phyloP scores from a whole-genome alignment of 1,284 basidiomycete species.

The Pholiota adiposa region DNA sequence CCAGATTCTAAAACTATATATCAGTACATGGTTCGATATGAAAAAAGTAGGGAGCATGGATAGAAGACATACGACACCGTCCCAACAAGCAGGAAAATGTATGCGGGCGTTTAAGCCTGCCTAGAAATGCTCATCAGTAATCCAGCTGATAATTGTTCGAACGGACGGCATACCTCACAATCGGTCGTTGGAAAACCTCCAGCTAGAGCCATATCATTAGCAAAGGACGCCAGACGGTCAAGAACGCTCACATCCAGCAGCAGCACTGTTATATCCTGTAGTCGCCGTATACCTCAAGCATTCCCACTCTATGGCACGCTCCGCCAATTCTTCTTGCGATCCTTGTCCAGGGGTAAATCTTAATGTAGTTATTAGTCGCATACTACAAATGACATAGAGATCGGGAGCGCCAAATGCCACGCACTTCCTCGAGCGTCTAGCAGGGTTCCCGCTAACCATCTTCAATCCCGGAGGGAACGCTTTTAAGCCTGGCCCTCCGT shows the following conservation, averaged over 20 bases:
- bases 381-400: neutral
- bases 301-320: conserved; percentile 46
- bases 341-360: conserved; percentile 34
- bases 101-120: conserved; percentile 39
- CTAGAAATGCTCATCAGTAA: conserved; percentile 1
- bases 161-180: conserved; percentile 37
- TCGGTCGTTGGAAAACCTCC: conserved; percentile 44
- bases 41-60: conserved; percentile 23
- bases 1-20: conserved; percentile 33
- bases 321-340: conserved; percentile 40
- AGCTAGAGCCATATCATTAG: neutral
- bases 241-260: conserved; percentile 17
- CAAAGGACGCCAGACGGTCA: neutral
- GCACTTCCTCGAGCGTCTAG: conserved; percentile 39
- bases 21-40: neutral
- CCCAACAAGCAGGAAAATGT: conserved; percentile 56
- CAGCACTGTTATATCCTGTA: conserved; percentile 28
- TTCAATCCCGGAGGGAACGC: conserved; percentile 50
- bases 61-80: conserved; percentile 39
- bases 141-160: neutral
- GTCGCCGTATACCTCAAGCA: conserved; percentile 42
- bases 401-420: too few relatives aligned
- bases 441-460: conserved; percentile 47
- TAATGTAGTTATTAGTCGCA: neutral
- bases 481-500: conserved; percentile 42